Evolutionary conservation across 1,284 basidiomycete genomes (phyloP).

Genomic region (Fomitiporia mediterranea): DNA sequence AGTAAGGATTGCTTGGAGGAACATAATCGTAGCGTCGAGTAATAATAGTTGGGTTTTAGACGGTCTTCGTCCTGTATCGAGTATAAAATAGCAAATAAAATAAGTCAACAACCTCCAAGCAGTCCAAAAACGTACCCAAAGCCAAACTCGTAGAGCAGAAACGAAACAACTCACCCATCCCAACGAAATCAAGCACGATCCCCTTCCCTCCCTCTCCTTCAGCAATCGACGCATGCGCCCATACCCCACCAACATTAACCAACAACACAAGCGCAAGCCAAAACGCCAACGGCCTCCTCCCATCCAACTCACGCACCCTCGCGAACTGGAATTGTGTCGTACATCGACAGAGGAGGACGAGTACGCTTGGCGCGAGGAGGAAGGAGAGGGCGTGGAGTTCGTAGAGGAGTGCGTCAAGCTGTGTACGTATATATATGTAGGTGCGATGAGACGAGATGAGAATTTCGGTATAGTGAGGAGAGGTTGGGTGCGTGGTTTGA

Average conservation of each 20-base stretch:
- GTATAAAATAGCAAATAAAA: neutral
- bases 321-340: slow-evolving; percentile 59
- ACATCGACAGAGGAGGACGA: slow-evolving; percentile 51
- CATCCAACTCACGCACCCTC: slow-evolving; percentile 58
- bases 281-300: slow-evolving; percentile 55
- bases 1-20: slow-evolving; percentile 57
- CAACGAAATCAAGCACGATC: slow-evolving; percentile 71
- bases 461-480: no score
- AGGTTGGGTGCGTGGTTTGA: no score
- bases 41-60: slow-evolving; percentile 57
- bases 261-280: slow-evolving; percentile 55
- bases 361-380: slow-evolving; percentile 63
- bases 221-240: slow-evolving; percentile 51
- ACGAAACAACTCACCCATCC: slow-evolving; percentile 48
- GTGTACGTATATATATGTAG: no score
- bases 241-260: slow-evolving; percentile 55
- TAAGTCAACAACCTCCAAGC: no score
- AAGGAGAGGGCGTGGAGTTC: slow-evolving; percentile 71
- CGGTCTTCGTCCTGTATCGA: slow-evolving; percentile 46
- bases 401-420: slow-evolving; percentile 68
- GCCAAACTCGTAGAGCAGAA: neutral
- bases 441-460: no score
- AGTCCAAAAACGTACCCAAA: no score
- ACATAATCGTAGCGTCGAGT: slow-evolving; percentile 62
- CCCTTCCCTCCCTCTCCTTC: slow-evolving; percentile 45